Evolutionary conservation across 2,329 filamentous ascomycete species (phyloP).

Genomic region (Fusarium sacchari): DNA sequence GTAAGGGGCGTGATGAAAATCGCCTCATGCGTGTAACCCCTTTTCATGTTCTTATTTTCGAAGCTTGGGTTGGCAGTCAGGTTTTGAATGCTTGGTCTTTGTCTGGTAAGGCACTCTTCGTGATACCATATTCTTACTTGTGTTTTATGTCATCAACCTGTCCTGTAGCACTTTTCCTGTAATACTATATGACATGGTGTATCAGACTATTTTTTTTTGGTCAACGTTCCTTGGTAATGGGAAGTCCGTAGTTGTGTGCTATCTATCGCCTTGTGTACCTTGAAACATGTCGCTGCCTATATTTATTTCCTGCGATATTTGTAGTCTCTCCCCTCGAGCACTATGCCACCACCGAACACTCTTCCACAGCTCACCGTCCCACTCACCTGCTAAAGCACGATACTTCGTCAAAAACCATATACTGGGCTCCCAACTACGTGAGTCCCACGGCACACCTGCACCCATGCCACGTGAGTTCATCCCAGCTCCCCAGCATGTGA

Average conservation of each 20-base stretch:
- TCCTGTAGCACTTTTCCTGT: constrained; percentile 31
- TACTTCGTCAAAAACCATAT: constrained; percentile 57
- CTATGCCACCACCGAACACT: constrained; percentile 45
- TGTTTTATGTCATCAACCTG: constrained; percentile 26
- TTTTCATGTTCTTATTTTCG: constrained; percentile 27
- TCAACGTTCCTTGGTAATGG: neutral
- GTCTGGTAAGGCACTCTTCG: constrained; percentile 46
- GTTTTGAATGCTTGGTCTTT: constrained; percentile 37
- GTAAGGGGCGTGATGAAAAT: constrained; percentile 44
- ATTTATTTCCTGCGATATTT: constrained; percentile 3
- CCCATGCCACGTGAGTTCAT: constrained; percentile 44
- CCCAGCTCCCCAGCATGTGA: constrained; percentile 52
- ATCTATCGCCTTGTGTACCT: constrained; percentile 4
- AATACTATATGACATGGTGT: constrained; percentile 35
- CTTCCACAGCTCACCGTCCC: constrained; percentile 51
- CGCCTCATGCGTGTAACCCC: constrained; percentile 34
- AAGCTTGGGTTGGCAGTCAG: constrained; percentile 25
- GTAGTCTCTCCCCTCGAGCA: constrained; percentile 41
- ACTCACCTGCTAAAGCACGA: constrained; percentile 48
- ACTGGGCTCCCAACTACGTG: constrained; percentile 56
- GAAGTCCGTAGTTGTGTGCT: neutral
- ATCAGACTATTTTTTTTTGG: neutral
- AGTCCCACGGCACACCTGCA: constrained; percentile 56
- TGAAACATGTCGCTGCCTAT: neutral
- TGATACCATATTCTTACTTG: constrained; percentile 49